phyloP scores from a whole-genome alignment of 768 basidiomycete genomes.

The Termitomyces sp. region DNA sequence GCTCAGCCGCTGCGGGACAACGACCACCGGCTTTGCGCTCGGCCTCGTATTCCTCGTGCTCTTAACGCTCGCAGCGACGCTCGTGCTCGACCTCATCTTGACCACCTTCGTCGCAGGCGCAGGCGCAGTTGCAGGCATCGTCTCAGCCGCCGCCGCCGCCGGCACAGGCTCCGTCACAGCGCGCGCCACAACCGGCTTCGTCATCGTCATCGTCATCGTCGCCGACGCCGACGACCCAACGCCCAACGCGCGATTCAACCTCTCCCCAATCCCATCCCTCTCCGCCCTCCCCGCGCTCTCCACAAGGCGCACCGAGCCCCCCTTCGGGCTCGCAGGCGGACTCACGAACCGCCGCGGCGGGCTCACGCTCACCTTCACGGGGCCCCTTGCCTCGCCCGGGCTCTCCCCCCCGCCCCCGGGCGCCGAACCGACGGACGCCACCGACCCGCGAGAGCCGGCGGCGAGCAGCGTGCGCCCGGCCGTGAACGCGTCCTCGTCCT shows the following conservation, averaged over 20 bases:
- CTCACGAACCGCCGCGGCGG: constrained; percentile 32
- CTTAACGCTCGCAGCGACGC: neutral
- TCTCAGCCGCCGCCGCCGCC: neutral
- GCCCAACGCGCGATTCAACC: constrained; percentile 28
- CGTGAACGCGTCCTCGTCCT: constrained; percentile 31
- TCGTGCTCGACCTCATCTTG: neutral
- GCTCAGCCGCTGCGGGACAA: constrained; percentile 15
- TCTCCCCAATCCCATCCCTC: constrained; percentile 35
- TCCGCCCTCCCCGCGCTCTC: constrained; percentile 4
- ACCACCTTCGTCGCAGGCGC: neutral
- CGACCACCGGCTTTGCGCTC: neutral
- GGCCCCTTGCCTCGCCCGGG: neutral
- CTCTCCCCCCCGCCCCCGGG: neutral
- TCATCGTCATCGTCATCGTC: too few relatives aligned
- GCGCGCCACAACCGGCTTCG: neutral
- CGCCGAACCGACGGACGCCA: neutral
- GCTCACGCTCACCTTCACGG: constrained; percentile 14
- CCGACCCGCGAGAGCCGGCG: neutral
- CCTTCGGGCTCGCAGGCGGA: constrained; percentile 29
- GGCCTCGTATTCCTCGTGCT: neutral
- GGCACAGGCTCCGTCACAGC: neutral
- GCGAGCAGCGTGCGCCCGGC: constrained; percentile 24
- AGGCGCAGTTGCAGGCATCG: too few relatives aligned
- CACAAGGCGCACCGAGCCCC: constrained; percentile 8
- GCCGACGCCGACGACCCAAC: neutral